Conservation (phyloP, 2,329 filamentous ascomycete species). For the Hymenotorrendiella dingleyae region DNA sequence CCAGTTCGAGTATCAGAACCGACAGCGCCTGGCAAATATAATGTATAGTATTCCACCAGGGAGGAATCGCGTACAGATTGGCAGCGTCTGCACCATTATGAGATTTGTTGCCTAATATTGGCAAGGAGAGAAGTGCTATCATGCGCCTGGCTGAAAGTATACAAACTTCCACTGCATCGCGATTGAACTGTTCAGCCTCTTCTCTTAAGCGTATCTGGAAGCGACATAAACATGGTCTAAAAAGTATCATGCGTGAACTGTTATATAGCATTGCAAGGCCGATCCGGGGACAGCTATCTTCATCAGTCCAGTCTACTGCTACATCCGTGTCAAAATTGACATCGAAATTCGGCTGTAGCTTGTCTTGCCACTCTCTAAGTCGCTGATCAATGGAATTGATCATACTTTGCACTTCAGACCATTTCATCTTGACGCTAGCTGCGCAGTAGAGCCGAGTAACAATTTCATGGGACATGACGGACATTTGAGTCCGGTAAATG, state of each 20-base stretch:
- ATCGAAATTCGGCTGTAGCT: slow-evolving; percentile 15
- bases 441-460: slow-evolving; percentile 23
- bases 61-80: slow-evolving; percentile 15
- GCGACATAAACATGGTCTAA: slow-evolving; percentile 24
- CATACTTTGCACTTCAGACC: slow-evolving; percentile 20
- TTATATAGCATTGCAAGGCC: slow-evolving; percentile 21
- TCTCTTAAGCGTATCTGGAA: slow-evolving; percentile 17
- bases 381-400: slow-evolving; percentile 18
- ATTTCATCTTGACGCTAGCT: slow-evolving; percentile 19
- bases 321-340: slow-evolving; percentile 15
- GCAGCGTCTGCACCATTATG: slow-evolving; percentile 6
- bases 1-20: slow-evolving; percentile 23
- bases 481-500: slow-evolving; percentile 23
- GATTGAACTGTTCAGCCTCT: slow-evolving; percentile 19
- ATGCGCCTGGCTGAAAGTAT: slow-evolving; percentile 19
- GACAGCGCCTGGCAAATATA: slow-evolving; percentile 25
- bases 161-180: slow-evolving; percentile 16
- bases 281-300: slow-evolving; percentile 10
- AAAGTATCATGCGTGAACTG: slow-evolving; percentile 24
- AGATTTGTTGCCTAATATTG: no score
- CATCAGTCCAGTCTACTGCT: slow-evolving; percentile 12
- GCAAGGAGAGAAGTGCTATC: slow-evolving; percentile 18
- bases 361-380: slow-evolving; percentile 16
- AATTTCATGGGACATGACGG: slow-evolving; percentile 24
- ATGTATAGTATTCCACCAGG: slow-evolving; percentile 24